A percentile compares a stretch with the other conserved stretches of the same genome.
phyloP scores from a whole-genome alignment of 129 eudicot genomes.

The Lonicera japonica region DNA sequence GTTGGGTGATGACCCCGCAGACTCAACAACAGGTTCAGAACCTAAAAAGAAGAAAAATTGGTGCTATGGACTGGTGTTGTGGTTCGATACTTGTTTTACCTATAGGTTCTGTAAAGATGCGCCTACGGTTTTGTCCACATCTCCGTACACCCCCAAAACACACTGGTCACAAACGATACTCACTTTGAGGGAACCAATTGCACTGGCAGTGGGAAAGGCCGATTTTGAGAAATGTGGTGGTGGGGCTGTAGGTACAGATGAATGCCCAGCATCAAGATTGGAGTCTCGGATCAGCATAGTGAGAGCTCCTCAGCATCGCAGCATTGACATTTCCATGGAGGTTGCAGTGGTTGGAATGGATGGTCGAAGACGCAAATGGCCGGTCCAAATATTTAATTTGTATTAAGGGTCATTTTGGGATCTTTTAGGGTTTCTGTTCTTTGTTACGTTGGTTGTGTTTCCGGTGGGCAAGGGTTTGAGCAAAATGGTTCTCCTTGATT shows the following conservation, averaged over 20 bases:
- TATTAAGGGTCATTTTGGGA: conserved; percentile 13
- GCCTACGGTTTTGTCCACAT: conserved; percentile 62
- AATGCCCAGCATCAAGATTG: conserved; percentile 51
- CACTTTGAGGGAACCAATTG: conserved; percentile 71
- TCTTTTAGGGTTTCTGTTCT: too few species aligned
- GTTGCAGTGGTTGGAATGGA: conserved; percentile 40
- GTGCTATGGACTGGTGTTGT: conserved; percentile 73
- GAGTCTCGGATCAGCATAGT: conserved; percentile 63
- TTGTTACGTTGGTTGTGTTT: too few species aligned
- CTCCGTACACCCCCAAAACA: conserved; percentile 64
- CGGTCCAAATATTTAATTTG: conserved; percentile 66
- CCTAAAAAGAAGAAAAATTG: conserved; percentile 19
- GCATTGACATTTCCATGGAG: conserved; percentile 88
- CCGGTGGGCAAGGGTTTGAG: too few species aligned
- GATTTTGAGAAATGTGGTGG: conserved; percentile 11
- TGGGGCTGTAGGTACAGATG: conserved; percentile 42
- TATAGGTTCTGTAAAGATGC: conserved; percentile 66
- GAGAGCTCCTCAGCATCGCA: conserved; percentile 76
- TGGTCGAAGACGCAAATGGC: conserved; percentile 60
- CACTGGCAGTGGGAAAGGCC: conserved; percentile 28
- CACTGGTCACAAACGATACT: conserved; percentile 90
- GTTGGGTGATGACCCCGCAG: conserved; percentile 4
- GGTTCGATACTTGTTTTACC: conserved; percentile 87
- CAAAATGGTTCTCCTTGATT: too few species aligned
- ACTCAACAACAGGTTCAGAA: conserved; percentile 10